These are phyloP conservation scores for Shiraia sp. DNA, from an alignment of 2,329 filamentous ascomycete genomes.

Conservation along the genomic window DNA sequence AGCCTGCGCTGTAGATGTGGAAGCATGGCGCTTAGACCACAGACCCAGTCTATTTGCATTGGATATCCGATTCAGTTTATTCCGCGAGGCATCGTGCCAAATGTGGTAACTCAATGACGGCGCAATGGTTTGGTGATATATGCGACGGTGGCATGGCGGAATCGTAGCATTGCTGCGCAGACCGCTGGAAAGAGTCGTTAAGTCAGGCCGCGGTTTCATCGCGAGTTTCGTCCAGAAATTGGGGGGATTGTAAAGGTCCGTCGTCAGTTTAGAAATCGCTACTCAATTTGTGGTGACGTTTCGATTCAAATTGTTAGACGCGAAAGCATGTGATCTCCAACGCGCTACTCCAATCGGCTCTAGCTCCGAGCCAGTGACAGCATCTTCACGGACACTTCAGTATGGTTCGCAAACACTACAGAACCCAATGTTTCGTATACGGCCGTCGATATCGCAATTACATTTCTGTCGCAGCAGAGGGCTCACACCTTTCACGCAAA, in stretches of 20 bases:
- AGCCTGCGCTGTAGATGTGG: slow-evolving; percentile 7
- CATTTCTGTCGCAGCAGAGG: slow-evolving; percentile 3
- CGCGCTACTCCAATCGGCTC: background rate
- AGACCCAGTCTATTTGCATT: background rate
- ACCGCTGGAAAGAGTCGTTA: slow-evolving; percentile 5
- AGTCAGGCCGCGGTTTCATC: slow-evolving; percentile 29
- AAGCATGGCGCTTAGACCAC: slow-evolving; percentile 8
- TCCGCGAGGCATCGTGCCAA: slow-evolving; percentile 7
- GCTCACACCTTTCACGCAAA: no score
- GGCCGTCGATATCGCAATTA: slow-evolving; percentile 10
- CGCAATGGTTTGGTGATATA: slow-evolving; percentile 6
- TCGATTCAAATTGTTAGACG: no score
- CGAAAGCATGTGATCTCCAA: no score
- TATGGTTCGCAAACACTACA: no score
- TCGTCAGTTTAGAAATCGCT: no score
- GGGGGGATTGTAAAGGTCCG: no score
- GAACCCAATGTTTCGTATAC: slow-evolving; percentile 24
- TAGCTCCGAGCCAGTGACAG: background rate
- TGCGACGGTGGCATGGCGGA: slow-evolving; percentile 13
- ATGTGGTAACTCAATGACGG: slow-evolving; percentile 11
- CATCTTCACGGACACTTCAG: no score
- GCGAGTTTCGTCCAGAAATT: no score
- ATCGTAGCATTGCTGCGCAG: slow-evolving; percentile 2
- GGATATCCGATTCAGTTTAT: background rate
- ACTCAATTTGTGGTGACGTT: no score